phyloP scores from a whole-genome alignment of 441 rosid genomes.

The Biscutella laevigata region DNA sequence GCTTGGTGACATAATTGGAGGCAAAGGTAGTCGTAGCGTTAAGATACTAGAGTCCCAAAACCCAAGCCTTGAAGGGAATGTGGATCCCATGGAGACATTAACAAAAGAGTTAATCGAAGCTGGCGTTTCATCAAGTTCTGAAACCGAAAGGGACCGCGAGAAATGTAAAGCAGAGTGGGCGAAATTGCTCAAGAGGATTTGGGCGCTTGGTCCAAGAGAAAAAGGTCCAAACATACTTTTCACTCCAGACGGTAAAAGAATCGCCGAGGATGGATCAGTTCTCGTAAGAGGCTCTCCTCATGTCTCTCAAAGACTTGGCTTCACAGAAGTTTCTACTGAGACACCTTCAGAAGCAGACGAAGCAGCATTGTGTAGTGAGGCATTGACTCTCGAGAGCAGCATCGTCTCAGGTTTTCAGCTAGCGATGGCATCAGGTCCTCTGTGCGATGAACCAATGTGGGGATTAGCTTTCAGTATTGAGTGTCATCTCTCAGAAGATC shows the following conservation, averaged over 20 bases:
- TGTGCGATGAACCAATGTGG: constrained; percentile 95
- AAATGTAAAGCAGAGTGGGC: constrained; percentile 67
- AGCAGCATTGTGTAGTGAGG: constrained; percentile 37
- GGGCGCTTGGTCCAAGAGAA: constrained; percentile 95
- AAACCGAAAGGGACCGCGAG: constrained; percentile 55
- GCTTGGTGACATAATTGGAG: constrained; percentile 61
- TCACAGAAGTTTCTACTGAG: constrained; percentile 34
- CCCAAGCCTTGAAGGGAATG: constrained; percentile 28
- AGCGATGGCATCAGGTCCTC: constrained; percentile 78
- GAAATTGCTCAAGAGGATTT: constrained; percentile 57
- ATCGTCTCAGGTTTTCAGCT: constrained; percentile 78
- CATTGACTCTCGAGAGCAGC: constrained; percentile 65
- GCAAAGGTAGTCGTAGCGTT: constrained; percentile 40
- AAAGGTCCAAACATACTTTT: constrained; percentile 89
- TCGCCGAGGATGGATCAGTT: constrained; percentile 31
- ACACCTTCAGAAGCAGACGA: constrained; percentile 29
- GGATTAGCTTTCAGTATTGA: constrained; percentile 76
- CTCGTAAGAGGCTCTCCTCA: constrained; percentile 56
- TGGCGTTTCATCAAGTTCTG: constrained; percentile 38
- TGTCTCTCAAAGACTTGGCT: constrained; percentile 65
- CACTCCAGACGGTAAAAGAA: constrained; percentile 48
- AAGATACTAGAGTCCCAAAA: constrained; percentile 38
- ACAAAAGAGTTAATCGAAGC: constrained; percentile 49
- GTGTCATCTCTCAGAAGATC: constrained; percentile 39
- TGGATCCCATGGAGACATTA: constrained; percentile 49